A percentile compares a stretch with the other conserved stretches of the same genome.
Evolutionary conservation across 2,329 filamentous ascomycete species (phyloP).

Genomic region (Colletotrichum tropicale): DNA sequence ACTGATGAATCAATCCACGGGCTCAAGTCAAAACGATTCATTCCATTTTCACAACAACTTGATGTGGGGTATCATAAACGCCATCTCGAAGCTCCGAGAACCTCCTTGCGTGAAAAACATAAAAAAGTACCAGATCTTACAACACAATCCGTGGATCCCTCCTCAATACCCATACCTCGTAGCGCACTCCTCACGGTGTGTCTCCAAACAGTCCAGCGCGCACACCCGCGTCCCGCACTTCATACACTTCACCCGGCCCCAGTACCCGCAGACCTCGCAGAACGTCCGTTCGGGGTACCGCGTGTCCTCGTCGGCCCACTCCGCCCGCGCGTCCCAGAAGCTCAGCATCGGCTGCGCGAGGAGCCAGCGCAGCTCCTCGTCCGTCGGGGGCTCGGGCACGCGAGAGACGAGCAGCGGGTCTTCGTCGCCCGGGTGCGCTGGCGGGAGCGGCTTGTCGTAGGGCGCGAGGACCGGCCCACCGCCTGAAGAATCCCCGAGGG

Average conservation of each 20-base stretch:
- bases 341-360: conserved; percentile 68
- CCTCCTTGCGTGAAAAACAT: not conserved
- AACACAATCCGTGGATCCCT: not conserved
- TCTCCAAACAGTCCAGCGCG: conserved; percentile 74
- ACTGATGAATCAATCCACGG: not conserved
- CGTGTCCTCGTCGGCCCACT: conserved; percentile 42
- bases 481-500: not conserved
- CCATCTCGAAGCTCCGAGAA: not conserved
- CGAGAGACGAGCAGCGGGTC: conserved; percentile 64
- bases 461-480: conserved; percentile 35
- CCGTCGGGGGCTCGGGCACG: conserved; percentile 62
- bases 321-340: conserved; percentile 67
- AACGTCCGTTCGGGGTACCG: conserved; percentile 67
- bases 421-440: conserved; percentile 51
- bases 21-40: not conserved
- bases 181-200: conserved; percentile 75
- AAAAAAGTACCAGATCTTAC: not conserved
- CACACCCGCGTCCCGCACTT: conserved; percentile 83
- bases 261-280: conserved; percentile 83
- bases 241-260: conserved; percentile 76
- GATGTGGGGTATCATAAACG: not conserved
- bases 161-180: conserved; percentile 61
- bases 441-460: conserved; percentile 34
- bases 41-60: not conserved
- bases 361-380: conserved; percentile 67